Conservation (phyloP, 306 rosid genomes). For the Ormosia semicastrata region DNA sequence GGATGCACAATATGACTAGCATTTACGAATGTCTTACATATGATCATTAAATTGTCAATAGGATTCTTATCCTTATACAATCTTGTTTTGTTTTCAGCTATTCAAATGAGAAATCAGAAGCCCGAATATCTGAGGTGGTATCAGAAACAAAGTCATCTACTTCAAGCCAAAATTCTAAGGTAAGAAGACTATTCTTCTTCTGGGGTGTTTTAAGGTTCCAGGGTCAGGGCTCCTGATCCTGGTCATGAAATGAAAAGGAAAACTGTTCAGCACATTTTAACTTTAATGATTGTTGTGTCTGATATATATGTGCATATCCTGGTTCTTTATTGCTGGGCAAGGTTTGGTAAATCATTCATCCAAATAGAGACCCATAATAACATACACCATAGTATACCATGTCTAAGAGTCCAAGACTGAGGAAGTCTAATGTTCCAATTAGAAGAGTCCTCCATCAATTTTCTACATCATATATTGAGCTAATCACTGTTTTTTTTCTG, state of each 20-base stretch:
- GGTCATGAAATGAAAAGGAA: slow-evolving; percentile 18
- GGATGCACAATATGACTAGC: slow-evolving; percentile 7
- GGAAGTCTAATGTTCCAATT: neutral
- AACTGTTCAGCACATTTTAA: slow-evolving; percentile 1
- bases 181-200: slow-evolving; percentile 2
- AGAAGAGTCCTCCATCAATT: neutral
- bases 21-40: neutral
- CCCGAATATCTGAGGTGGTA: slow-evolving; percentile 45
- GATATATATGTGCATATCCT: neutral
- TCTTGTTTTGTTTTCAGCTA: slow-evolving; percentile 43
- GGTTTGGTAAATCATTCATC: neutral
- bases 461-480: neutral
- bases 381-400: neutral
- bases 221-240: neutral
- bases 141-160: slow-evolving; percentile 45
- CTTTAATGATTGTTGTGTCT: neutral
- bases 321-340: slow-evolving; percentile 8
- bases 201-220: neutral
- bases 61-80: neutral
- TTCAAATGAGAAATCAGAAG: slow-evolving; percentile 80
- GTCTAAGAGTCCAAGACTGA: neutral
- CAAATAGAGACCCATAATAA: neutral
- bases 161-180: slow-evolving; percentile 55
- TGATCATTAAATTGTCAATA: neutral
- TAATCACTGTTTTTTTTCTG: neutral